Evolutionary conservation across 495 filamentous ascomycete genomes (phyloP).

Genomic region (Neurospora sp.): DNA sequence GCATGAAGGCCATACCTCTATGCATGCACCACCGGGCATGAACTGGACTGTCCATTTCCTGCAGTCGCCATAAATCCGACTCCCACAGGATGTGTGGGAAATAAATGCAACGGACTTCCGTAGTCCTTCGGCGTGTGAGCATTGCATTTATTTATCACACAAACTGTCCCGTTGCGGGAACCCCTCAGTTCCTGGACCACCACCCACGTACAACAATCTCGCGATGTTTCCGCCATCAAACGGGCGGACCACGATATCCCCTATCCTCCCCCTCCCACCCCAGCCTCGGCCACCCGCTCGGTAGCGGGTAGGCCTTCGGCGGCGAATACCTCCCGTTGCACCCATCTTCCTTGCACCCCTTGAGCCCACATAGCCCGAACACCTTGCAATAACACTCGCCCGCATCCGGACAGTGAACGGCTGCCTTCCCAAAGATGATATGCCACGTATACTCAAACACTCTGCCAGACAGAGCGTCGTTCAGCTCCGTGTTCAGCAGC

Average conservation of each 20-base stretch:
- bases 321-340: constrained; percentile 24
- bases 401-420: constrained; percentile 47
- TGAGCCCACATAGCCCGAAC: constrained; percentile 48
- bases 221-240: neutral
- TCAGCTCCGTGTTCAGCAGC: constrained; percentile 48
- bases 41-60: neutral
- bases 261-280: constrained; percentile 25
- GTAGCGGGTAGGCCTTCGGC: constrained; percentile 21
- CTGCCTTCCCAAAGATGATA: constrained; percentile 33
- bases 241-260: constrained; percentile 9
- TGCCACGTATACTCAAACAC: constrained; percentile 70
- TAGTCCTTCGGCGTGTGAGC: no score
- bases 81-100: no score
- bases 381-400: constrained; percentile 54
- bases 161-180: neutral
- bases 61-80: neutral
- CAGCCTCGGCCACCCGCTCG: constrained; percentile 25
- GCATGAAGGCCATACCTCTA: neutral
- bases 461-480: constrained; percentile 47
- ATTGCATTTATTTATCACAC: no score
- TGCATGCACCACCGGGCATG: neutral
- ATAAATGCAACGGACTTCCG: no score
- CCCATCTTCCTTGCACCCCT: constrained; percentile 7
- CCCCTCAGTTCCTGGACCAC: neutral
- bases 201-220: neutral